Evolutionary conservation across 768 basidiomycete genomes (phyloP).

Genomic region (Pisolithus orientalis): DNA sequence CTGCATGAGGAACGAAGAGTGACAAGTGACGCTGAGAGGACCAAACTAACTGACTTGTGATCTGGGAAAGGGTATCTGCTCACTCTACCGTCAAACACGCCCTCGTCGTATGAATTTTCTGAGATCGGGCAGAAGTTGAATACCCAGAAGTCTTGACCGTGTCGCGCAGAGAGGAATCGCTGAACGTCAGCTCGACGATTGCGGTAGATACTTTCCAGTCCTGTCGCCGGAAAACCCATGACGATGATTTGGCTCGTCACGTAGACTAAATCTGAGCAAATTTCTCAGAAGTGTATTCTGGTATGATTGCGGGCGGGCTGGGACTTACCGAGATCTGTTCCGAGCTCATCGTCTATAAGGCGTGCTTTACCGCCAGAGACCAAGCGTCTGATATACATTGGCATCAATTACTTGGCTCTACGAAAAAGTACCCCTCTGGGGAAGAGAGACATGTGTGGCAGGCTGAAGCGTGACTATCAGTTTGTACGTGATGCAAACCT

Average conservation of each 20-base stretch:
- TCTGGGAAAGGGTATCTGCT: conserved; percentile 88
- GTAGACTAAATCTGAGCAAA: conserved; percentile 48
- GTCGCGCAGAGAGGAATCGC: conserved; percentile 65
- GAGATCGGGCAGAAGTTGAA: conserved; percentile 82
- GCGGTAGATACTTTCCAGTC: conserved; percentile 73
- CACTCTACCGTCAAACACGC: conserved; percentile 65
- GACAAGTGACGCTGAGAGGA: conserved; percentile 15
- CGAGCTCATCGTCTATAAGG: conserved; percentile 59
- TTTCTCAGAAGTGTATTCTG: background rate
- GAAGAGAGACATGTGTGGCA: no score
- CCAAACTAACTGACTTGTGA: conserved; percentile 58
- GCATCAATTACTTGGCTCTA: conserved; percentile 31
- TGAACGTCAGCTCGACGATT: conserved; percentile 73
- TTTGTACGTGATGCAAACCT: no score
- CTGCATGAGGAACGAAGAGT: background rate
- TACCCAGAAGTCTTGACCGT: conserved; percentile 76
- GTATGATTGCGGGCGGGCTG: background rate
- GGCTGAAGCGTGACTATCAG: no score
- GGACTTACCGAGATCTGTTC: conserved; percentile 64
- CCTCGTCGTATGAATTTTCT: conserved; percentile 74
- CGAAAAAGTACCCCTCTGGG: no score
- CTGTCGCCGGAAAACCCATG: conserved; percentile 81
- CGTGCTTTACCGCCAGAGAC: conserved; percentile 82
- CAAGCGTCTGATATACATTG: conserved; percentile 61
- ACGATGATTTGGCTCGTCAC: conserved; percentile 71